phyloP scores from a whole-genome alignment of 2,329 filamentous ascomycete species.

The Fusarium camptoceras region DNA sequence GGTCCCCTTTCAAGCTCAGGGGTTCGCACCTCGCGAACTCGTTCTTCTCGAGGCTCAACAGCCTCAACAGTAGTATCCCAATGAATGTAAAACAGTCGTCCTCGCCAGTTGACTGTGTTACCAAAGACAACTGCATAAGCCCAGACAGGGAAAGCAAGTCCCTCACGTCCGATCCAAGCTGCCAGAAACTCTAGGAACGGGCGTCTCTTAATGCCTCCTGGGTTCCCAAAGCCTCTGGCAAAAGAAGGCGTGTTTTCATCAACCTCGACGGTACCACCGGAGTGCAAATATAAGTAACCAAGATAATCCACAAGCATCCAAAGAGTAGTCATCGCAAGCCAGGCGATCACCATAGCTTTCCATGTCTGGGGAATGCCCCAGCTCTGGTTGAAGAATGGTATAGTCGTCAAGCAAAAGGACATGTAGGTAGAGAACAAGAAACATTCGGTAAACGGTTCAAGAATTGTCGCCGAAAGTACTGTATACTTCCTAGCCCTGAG shows the following conservation, averaged over 20 bases:
- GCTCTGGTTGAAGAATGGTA: constrained; percentile 70
- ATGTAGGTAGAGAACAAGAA: constrained; percentile 86
- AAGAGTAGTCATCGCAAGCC: constrained; percentile 70
- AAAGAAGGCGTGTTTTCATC: constrained; percentile 82
- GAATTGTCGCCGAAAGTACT: constrained; percentile 86
- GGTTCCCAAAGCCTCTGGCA: constrained; percentile 61
- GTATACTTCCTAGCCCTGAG: constrained; percentile 94
- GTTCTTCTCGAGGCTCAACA: constrained; percentile 31
- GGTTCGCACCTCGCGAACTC: constrained; percentile 24
- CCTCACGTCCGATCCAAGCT: constrained; percentile 88
- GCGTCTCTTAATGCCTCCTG: constrained; percentile 60
- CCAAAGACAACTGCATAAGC: constrained; percentile 89
- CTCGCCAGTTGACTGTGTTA: constrained; percentile 87
- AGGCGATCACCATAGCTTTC: constrained; percentile 72
- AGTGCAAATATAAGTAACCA: constrained; percentile 80
- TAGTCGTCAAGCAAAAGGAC: constrained; percentile 79
- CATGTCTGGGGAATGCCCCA: constrained; percentile 73
- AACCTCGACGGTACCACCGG: constrained; percentile 74
- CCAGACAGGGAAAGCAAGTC: constrained; percentile 90
- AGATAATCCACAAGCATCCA: constrained; percentile 85
- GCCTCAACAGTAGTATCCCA: constrained; percentile 83
- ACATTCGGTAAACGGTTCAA: constrained; percentile 92
- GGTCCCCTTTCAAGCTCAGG: constrained; percentile 44
- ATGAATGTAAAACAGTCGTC: constrained; percentile 82
- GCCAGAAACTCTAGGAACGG: constrained; percentile 77